Percentiles rank a stretch among this genome's conserved stretches.
Evolutionary conservation across 1,284 basidiomycete genomes (phyloP).

Genomic region (Rhodotorula mucilaginosa): DNA sequence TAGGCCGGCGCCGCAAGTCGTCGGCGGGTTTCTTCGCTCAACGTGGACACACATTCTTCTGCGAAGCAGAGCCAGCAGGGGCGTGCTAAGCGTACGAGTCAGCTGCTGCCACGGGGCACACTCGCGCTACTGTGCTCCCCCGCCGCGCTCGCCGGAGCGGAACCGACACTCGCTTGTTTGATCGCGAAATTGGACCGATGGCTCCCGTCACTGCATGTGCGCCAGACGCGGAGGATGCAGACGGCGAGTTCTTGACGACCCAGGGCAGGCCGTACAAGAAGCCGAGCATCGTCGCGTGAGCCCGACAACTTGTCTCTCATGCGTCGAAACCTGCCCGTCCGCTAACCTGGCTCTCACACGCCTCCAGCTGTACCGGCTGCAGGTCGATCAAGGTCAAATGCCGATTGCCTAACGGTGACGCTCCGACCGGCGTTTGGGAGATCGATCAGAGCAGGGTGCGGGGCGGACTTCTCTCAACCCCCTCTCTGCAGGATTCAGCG

Average conservation of each 20-base stretch:
- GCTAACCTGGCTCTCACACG: neutral
- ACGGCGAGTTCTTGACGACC: neutral
- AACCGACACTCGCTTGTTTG: no score
- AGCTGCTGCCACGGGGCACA: no score
- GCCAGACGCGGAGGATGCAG: neutral
- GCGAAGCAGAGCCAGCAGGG: no score
- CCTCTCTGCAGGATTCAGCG: no score
- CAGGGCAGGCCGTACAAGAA: neutral
- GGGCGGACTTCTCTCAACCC: neutral
- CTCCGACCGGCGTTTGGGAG: conserved; percentile 9
- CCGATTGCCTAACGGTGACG: conserved; percentile 12
- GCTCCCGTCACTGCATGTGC: neutral
- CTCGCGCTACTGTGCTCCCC: no score
- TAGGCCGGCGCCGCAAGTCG: no score
- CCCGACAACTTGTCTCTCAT: neutral
- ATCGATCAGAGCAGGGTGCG: conserved; percentile 5
- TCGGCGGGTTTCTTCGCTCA: no score
- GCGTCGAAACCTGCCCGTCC: neutral
- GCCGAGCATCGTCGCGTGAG: conserved; percentile 1
- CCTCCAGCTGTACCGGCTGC: conserved; percentile 6
- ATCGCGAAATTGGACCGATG: no score
- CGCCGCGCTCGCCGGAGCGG: no score
- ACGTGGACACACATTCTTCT: no score
- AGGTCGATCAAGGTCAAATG: conserved; percentile 21
- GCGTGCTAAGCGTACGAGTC: no score